Evolutionary conservation across 2,329 filamentous ascomycete genomes (phyloP), one percentile per base, ranked within the genome.

Genomic region (Aspergillus costaricaensis): DNA sequence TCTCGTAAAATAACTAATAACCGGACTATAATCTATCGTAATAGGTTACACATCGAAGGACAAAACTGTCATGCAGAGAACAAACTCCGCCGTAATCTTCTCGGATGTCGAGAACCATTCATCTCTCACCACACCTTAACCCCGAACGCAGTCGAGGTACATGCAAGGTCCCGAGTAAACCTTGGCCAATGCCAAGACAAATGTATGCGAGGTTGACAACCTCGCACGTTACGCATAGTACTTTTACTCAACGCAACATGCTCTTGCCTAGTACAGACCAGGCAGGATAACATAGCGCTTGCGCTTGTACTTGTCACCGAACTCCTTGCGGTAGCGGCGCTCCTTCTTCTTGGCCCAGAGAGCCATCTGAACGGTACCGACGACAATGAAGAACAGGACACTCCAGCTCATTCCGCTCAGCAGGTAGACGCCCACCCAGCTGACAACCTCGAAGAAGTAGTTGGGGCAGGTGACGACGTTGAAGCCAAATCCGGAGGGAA

Each of bases 321-420:
- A 96, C 76, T 96, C 91, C 77, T 90, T 89, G 70, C 95, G 87
- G 76, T 97, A 95, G 59, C 91, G 87, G 73, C 82, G 86, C 84
- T 99, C 95, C 85, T 97, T 98, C 83, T 92, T 94, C 78, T 85
- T 86, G 41, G 89, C 94, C 95, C 95, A 99, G 55, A 82, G 76
- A 59, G 85, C 86, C 95, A 99, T 98, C 78, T 93, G 91, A 23
- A 79, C 83, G 15, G 83, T 85, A 36, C 92, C 92, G 55, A 92
- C 83, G 23, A 82, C 74, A 62, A 91, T 87, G 77, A 98, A 98
- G 19, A 96, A 68, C 15, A 87, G 81, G 0, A 95, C 91, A 54
- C 88, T 85, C 81, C 90, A 89, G 79, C 89, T 93, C 61, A 80
- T 63, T 70, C 91, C 88, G 69, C 88, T 92, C 57, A 94, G 85